Evolutionary conservation across 352 stramenopile species (phyloP).

Genomic region (Phytopythium aichiense): DNA sequence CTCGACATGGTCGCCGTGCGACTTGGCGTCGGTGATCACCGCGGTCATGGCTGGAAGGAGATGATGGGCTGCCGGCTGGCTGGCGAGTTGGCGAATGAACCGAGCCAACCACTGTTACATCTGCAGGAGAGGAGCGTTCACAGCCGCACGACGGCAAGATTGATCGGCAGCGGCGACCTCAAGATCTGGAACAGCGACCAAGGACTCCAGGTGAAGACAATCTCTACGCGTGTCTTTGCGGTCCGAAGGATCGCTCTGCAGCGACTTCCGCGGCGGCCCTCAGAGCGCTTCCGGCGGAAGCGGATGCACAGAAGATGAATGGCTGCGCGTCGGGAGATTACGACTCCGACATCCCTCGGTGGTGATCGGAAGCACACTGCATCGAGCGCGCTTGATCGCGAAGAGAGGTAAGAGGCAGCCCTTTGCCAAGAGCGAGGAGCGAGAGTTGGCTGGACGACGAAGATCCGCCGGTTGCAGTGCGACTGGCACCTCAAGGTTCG

Average conservation of each 20-base stretch:
- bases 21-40: constrained; percentile 4
- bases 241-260: not conserved
- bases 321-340: not conserved
- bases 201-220: not conserved
- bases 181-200: not conserved
- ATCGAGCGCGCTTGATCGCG: not conserved
- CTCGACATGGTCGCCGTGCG: constrained; percentile 9
- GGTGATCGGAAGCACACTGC: not conserved
- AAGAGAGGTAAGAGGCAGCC: not conserved
- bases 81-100: constrained; percentile 10
- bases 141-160: too few relatives aligned
- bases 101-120: not conserved
- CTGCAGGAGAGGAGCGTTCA: not conserved
- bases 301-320: not conserved
- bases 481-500: not conserved
- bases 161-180: too few relatives aligned
- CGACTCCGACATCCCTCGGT: not conserved
- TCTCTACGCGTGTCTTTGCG: not conserved
- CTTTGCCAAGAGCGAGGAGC: not conserved
- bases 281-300: not conserved
- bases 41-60: not conserved
- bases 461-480: not conserved
- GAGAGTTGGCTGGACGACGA: not conserved
- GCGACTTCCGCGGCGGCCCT: too few relatives aligned
- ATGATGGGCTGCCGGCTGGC: not conserved